Base-by-base conservation (phyloP, 202 grass and related monocot species). In the Setaria italica region DNA sequence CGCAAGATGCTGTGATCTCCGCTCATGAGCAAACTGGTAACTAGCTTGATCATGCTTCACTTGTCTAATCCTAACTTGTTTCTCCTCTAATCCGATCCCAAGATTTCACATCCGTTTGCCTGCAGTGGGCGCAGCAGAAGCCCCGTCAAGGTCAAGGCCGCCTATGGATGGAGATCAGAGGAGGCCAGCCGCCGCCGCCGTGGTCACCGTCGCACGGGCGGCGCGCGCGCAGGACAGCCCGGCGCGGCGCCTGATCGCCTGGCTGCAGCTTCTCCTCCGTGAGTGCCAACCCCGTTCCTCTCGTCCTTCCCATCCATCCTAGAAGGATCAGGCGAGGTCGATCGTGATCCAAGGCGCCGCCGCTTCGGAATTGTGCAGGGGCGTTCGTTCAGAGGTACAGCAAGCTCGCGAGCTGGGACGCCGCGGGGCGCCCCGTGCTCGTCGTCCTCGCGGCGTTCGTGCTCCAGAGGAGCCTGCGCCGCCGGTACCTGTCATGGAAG, bases 201-300 rank as follows among this genome's bases (percentile, higher is more conserved):
- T 11, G 35, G 54, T 62, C 80, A 72, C 86, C 32, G 47, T 80
- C 67, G 9, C 74, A 3, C 5, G 30, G 65, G n/a, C 46, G 35
- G 41, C 45, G 35, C 71, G 78, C 47, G 55, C 55, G 3, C 80
- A 55, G 33, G 82, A 72, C 72, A 81, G 49, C 77, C 58, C 86
- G 15, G 77, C 77, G 12, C 50, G 86, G 72, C 85, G 89, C 4
- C 65, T 85, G 77, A 82, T 91, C 72, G 72, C 78, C 7, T 88
- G 89, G 85, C 72, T 91, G 65, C 72, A 73, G 30, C 65, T 88
- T 67, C 42, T 91, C 3, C 65, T 80, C 89, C 66, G 89, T 91
- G 67, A 88, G 89, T 85, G 33, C 14, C 21, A 58, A 46, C 43
- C 43, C 43, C 43, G 43, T 46, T 46, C 43, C 7, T 46, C 47